Conservation (phyloP, 164 flowering plant species). For the Dillenia turbinata region DNA sequence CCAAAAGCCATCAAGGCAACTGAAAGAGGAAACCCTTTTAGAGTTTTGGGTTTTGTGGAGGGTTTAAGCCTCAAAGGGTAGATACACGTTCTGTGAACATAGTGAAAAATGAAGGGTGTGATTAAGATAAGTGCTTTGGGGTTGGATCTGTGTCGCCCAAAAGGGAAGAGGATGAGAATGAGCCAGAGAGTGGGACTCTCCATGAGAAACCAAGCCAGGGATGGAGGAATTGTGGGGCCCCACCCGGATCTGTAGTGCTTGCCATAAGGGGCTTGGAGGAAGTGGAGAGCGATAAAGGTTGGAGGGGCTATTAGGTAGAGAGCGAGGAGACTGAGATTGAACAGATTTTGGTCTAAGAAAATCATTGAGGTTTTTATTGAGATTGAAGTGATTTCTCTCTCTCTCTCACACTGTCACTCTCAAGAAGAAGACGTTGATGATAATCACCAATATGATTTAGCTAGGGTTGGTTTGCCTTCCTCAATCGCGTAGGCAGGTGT, state of each 20-base stretch:
- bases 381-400: no score
- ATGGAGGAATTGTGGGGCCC: slow-evolving; percentile 69
- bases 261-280: slow-evolving; percentile 82
- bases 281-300: slow-evolving; percentile 50
- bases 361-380: no score
- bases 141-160: slow-evolving; percentile 42
- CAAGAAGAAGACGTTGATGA: no score
- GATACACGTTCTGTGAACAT: slow-evolving; percentile 71
- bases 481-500: no score
- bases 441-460: no score
- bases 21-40: slow-evolving; percentile 41
- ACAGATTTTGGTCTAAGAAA: slow-evolving; percentile 33
- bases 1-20: slow-evolving; percentile 62
- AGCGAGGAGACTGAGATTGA: slow-evolving; percentile 30
- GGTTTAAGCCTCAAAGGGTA: slow-evolving; percentile 58
- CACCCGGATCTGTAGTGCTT: slow-evolving; percentile 71
- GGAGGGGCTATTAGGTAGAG: slow-evolving; percentile 45
- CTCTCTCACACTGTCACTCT: no score
- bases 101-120: slow-evolving; percentile 70
- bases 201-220: slow-evolving; percentile 84
- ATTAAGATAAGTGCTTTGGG: slow-evolving; percentile 49
- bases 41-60: slow-evolving; percentile 1
- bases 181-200: slow-evolving; percentile 81
- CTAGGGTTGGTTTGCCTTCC: no score
- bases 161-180: slow-evolving; percentile 59